Base-by-base conservation (phyloP, 306 rosid species). In the Lathyrus sativus region DNA sequence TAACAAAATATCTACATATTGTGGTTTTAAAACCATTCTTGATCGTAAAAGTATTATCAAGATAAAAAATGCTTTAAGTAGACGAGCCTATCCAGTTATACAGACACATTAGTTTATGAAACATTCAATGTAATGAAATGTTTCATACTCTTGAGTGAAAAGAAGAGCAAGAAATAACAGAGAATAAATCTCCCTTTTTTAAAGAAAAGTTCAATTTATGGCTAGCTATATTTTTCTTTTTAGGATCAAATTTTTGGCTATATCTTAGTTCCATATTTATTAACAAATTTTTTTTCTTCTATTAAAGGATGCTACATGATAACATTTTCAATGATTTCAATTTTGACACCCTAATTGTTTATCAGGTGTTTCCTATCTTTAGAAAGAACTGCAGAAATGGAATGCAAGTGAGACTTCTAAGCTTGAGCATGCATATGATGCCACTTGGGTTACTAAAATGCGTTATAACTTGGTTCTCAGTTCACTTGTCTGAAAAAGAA, bases 361-460 rank as follows among this genome's bases (percentile, higher is more conserved):
- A 57, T 70, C 88, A 93, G 98, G 97, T 86, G 58, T 77, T 93
- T 85, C 89, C 96, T 43, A 76, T 78, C 75, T 78, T 88, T 56
- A 74, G 79, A 68, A 79, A 77, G 79, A 83, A 84, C 44, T 78
- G 85, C 77, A 62, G 84, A 74, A 83, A 79, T 29, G 79, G 78
- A 80, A 77, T 80, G 72, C 91, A 86, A 80, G 85, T 70, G 74
- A 83, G 83, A 58, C 89, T 93, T 76, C 58, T 88, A 70, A 78
- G 84, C 78, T 85, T 78, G 85, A 85, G 91, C 82, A 78, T 93
- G 74, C 84, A 74, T 68, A 86, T 84, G 80, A 85, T 93, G 95
- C 98, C 98, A 65, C 88, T 93, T 33, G 97, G 98, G 79, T 80
- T 93, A 80, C 84, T 93, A 59, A 88, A 79, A 76, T 86, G 87